phyloP scores from a whole-genome alignment of 495 filamentous ascomycete species.

The Xeromyces bisporus region DNA sequence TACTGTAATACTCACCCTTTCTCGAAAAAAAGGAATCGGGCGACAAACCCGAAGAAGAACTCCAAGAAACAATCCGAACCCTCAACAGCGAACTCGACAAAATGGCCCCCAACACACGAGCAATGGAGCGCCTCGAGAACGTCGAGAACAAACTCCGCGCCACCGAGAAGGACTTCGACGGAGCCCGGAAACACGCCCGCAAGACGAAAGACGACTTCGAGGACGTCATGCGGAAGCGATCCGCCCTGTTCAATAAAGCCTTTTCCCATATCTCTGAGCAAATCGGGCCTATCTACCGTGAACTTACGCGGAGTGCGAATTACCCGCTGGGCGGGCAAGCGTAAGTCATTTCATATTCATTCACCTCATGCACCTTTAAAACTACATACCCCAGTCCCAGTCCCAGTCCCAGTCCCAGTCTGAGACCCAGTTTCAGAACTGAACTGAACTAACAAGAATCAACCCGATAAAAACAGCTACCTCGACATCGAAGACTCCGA shows the following conservation, averaged over 20 bases:
- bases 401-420: too few species aligned
- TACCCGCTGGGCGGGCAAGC: constrained; percentile 87
- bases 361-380: too few species aligned
- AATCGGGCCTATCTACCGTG: constrained; percentile 85
- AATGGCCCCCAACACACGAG: constrained; percentile 89
- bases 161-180: constrained; percentile 79
- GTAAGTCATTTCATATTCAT: constrained; percentile 21
- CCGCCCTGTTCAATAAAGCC: constrained; percentile 84
- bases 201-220: constrained; percentile 70
- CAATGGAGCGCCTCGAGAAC: constrained; percentile 76
- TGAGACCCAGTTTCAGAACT: too few species aligned
- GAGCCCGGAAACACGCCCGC: constrained; percentile 53
- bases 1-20: constrained; percentile 12
- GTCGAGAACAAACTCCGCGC: constrained; percentile 68
- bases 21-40: constrained; percentile 39
- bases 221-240: constrained; percentile 61
- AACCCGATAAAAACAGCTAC: constrained; percentile 34
- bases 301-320: constrained; percentile 69
- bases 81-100: constrained; percentile 71
- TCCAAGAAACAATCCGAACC: constrained; percentile 58
- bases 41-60: constrained; percentile 55
- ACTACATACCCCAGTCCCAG: too few species aligned
- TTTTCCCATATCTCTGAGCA: constrained; percentile 91
- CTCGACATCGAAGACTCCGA: constrained; percentile 86
- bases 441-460: too few species aligned